Percentiles rank a stretch among this genome's conserved stretches.
Conservation (phyloP, 305 asterid species). For the Solanum hybrid region DNA sequence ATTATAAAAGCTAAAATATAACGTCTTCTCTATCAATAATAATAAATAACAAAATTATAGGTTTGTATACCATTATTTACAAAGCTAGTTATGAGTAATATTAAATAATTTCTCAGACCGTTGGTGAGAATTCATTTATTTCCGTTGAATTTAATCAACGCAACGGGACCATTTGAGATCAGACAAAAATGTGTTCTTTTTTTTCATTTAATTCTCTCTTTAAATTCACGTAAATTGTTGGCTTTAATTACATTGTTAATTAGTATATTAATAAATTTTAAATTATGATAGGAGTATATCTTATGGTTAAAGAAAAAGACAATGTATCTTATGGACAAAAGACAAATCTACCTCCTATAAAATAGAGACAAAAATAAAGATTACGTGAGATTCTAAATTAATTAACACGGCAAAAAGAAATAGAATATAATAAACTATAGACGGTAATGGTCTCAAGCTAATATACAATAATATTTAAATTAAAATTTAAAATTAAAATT, state of each 20-base stretch:
- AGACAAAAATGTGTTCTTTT: not conserved
- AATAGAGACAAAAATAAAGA: not conserved
- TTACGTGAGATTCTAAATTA: not conserved
- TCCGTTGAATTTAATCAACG: not conserved
- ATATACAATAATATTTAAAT: not conserved
- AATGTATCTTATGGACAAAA: not conserved
- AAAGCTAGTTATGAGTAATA: not conserved
- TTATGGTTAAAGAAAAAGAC: not conserved
- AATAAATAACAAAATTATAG: not conserved
- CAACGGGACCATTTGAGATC: not conserved
- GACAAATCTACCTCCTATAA: not conserved
- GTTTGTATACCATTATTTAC: not conserved
- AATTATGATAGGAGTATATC: not conserved
- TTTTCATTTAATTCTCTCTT: not conserved
- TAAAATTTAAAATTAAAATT: too few relatives aligned
- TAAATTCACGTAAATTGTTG: not conserved
- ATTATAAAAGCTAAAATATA: not conserved
- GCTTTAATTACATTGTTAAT: not conserved
- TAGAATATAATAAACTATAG: not conserved
- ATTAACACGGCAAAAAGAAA: not conserved
- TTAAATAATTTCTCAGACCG: not conserved
- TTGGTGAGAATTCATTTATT: not conserved
- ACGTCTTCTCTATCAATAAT: not conserved
- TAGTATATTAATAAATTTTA: not conserved
- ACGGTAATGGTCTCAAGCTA: fast-evolving